Evolutionary conservation across 148 eudicot species (phyloP).

Genomic region (Rhododendron henanense): DNA sequence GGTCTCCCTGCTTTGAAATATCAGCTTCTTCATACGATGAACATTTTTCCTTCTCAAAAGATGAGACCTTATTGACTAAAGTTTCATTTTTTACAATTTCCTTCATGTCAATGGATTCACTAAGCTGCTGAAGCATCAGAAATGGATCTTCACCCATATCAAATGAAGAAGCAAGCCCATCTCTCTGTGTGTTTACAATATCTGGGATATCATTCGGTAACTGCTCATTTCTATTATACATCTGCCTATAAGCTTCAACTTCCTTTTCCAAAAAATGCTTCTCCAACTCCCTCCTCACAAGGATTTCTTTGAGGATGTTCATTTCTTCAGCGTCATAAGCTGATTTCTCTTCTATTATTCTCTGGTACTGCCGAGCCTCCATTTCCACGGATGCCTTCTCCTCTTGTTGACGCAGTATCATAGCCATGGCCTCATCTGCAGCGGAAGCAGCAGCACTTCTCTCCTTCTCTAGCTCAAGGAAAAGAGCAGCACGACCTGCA

Average conservation of each 20-base stretch:
- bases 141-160: slow-evolving; percentile 50
- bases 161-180: slow-evolving; percentile 23
- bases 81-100: slow-evolving; percentile 15
- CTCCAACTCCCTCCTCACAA: slow-evolving; percentile 74
- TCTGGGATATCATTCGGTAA: slow-evolving; percentile 21
- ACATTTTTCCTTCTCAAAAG: not conserved
- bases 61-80: not conserved
- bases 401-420: slow-evolving; percentile 82
- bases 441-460: slow-evolving; percentile 90
- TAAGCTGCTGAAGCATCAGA: slow-evolving; percentile 53
- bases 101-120: slow-evolving; percentile 41
- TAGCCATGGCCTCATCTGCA: slow-evolving; percentile 98
- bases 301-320: slow-evolving; percentile 81
- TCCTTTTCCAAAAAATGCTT: slow-evolving; percentile 77
- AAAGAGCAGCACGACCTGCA: slow-evolving; percentile 60
- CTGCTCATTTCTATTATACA: slow-evolving; percentile 41
- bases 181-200: slow-evolving; percentile 16
- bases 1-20: slow-evolving; percentile 11
- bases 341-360: slow-evolving; percentile 89
- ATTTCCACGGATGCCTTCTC: slow-evolving; percentile 92
- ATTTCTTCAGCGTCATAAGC: slow-evolving; percentile 90
- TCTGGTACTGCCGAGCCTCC: slow-evolving; percentile 91
- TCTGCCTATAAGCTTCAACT: slow-evolving; percentile 65
- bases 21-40: slow-evolving; percentile 19
- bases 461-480: slow-evolving; percentile 84